Conservation (phyloP, 2,329 filamentous ascomycete genomes). For the Apiospora pterosperma region DNA sequence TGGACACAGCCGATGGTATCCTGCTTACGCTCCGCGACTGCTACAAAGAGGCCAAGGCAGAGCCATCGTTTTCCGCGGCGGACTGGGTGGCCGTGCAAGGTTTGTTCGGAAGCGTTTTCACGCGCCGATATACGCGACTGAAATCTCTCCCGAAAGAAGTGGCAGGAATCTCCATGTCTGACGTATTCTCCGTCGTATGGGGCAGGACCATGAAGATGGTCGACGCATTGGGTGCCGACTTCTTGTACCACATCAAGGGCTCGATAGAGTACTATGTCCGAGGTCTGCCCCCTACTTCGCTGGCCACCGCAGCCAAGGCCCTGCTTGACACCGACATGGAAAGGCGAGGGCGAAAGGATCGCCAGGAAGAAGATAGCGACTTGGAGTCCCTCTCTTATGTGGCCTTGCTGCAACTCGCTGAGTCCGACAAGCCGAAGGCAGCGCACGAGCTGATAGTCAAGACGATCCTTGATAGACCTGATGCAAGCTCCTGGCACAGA, state of each 20-base stretch:
- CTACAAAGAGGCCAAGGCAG: constrained; percentile 1
- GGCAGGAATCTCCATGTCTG: not conserved
- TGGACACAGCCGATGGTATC: constrained; percentile 9
- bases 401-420: constrained; percentile 12
- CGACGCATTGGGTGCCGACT: not conserved
- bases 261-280: not conserved
- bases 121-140: not conserved
- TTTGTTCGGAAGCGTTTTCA: not conserved
- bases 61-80: constrained; percentile 3
- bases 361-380: not conserved
- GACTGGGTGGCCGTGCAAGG: not conserved
- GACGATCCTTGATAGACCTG: constrained; percentile 23
- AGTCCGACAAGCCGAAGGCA: constrained; percentile 25
- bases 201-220: not conserved
- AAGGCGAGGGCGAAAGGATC: not conserved
- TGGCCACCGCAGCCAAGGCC: not conserved
- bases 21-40: constrained; percentile 11
- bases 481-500: constrained; percentile 31
- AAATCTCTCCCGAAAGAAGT: not conserved
- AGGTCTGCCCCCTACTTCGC: not conserved
- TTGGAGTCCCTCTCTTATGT: not conserved
- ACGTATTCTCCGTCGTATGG: not conserved
- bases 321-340: not conserved
- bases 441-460: constrained; percentile 27
- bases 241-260: not conserved